These are phyloP conservation scores for Ophiostoma quercus DNA, from an alignment of 2,329 filamentous ascomycete species.

Conservation along the genomic window DNA sequence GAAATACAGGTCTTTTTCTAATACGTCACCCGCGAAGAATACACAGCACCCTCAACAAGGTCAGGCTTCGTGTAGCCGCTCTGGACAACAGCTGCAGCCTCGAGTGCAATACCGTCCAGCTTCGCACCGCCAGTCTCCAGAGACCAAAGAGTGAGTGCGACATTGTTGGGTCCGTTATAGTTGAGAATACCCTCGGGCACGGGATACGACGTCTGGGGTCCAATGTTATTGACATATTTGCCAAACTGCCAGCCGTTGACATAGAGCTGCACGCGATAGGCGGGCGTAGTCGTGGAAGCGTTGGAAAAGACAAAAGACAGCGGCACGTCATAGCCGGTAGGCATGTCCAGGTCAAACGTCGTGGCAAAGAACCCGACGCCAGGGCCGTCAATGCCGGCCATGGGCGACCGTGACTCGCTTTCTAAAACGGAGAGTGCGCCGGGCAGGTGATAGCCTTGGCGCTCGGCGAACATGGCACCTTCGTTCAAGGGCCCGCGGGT, in stretches of 20 bases:
- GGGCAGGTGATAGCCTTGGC: background rate
- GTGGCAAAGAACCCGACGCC: background rate
- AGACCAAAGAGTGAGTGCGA: background rate
- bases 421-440: background rate
- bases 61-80: background rate
- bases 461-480: background rate
- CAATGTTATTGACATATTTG: background rate
- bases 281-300: background rate
- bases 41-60: background rate
- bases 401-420: background rate
- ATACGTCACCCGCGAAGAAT: background rate
- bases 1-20: background rate
- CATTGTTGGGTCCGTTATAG: background rate
- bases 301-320: background rate
- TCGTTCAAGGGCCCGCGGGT: background rate
- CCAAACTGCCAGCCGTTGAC: background rate
- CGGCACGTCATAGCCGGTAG: background rate
- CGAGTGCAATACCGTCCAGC: background rate
- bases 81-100: background rate
- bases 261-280: background rate
- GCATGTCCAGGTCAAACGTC: background rate
- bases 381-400: background rate
- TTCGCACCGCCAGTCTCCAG: background rate
- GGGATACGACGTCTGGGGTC: background rate
- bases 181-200: background rate